Percentiles rank a stretch among this genome's conserved stretches.
Conservation (phyloP, 1,139 yeast species). For the Hemisphaericaspora xylofermentans region DNA sequence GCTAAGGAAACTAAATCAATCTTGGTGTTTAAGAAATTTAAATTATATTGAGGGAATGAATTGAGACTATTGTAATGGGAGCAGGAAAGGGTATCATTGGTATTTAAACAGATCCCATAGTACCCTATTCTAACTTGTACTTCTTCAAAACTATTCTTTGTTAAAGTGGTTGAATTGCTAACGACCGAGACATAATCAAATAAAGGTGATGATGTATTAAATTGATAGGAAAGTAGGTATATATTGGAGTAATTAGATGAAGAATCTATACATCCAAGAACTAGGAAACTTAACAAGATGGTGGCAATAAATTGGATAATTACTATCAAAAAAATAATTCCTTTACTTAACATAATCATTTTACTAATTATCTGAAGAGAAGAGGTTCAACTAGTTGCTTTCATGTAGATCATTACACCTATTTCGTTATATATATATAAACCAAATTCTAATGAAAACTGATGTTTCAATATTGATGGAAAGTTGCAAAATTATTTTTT, state of each 20-base stretch:
- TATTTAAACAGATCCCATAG: slow-evolving; percentile 46
- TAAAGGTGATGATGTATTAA: slow-evolving; percentile 32
- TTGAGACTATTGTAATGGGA: slow-evolving; percentile 26
- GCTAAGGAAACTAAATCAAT: slow-evolving; percentile 45
- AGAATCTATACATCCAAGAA: slow-evolving; percentile 50
- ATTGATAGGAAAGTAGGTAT: slow-evolving; percentile 45
- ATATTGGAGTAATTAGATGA: slow-evolving; percentile 42
- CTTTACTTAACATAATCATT: slow-evolving; percentile 5
- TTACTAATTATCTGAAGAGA: no score
- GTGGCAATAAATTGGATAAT: slow-evolving; percentile 36
- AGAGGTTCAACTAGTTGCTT: background rate
- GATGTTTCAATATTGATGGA: background rate
- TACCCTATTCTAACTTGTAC: slow-evolving; percentile 51
- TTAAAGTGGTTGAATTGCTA: slow-evolving; percentile 4
- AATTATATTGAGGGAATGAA: slow-evolving; percentile 15
- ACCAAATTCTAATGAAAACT: background rate
- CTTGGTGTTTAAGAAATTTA: slow-evolving; percentile 16
- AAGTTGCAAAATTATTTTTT: background rate
- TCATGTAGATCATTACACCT: slow-evolving; percentile 1
- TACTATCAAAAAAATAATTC: slow-evolving; percentile 15
- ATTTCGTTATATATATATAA: background rate
- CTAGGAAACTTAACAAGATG: slow-evolving; percentile 47
- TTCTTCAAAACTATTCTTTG: slow-evolving; percentile 17
- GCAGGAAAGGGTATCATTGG: slow-evolving; percentile 31
- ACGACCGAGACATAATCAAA: slow-evolving; percentile 6